phyloP scores from a whole-genome alignment of 2,329 filamentous ascomycete species.

The Sporothrix variecibatus region DNA sequence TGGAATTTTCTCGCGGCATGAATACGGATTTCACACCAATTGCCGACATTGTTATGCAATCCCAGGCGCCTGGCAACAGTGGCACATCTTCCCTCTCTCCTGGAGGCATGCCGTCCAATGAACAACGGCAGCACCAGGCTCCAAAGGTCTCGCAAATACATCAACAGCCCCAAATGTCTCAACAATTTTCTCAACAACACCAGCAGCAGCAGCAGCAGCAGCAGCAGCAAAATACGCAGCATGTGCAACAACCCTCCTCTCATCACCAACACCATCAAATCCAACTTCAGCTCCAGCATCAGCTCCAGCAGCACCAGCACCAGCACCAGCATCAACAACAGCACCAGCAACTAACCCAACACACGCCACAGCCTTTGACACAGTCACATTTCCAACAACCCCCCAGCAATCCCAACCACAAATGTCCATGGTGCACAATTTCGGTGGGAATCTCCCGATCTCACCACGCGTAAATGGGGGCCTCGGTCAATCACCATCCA shows the following conservation, averaged over 20 bases:
- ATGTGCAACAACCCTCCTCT: conserved; percentile 18
- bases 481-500: conserved; percentile 21
- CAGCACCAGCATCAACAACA: conserved; percentile 35
- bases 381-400: neutral
- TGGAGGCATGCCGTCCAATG: neutral
- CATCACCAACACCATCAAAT: conserved; percentile 21
- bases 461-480: conserved; percentile 32
- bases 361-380: neutral
- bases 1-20: conserved; percentile 52
- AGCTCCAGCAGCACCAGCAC: conserved; percentile 30
- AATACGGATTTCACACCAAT: conserved; percentile 50
- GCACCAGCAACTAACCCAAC: neutral
- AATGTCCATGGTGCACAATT: conserved; percentile 39
- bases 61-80: conserved; percentile 44
- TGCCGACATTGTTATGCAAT: conserved; percentile 58
- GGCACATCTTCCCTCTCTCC: neutral
- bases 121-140: conserved; percentile 23
- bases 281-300: conserved; percentile 35
- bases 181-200: conserved; percentile 33
- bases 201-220: conserved; percentile 24
- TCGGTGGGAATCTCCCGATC: conserved; percentile 38
- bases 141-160: conserved; percentile 32
- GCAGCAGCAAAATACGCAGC: conserved; percentile 5
- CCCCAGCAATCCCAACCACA: conserved; percentile 37
- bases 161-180: conserved; percentile 20